These are phyloP conservation scores for Parascedosporium putredinis DNA, from an alignment of 2,329 filamentous ascomycete species.

Conservation along the genomic window DNA sequence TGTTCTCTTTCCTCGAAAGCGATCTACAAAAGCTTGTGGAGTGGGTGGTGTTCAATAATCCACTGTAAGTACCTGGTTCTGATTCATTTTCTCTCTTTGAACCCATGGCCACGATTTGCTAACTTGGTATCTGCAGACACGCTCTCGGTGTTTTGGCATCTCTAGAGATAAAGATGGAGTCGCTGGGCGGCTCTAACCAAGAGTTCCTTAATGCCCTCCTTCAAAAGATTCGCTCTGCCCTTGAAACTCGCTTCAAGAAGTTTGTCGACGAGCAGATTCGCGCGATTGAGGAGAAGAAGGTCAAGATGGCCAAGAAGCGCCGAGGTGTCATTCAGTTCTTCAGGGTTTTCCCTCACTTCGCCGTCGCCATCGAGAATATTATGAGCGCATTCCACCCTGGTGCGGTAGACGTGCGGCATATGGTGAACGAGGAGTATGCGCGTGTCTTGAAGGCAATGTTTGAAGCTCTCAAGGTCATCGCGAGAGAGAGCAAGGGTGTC, in stretches of 20 bases:
- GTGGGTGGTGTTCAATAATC: slow-evolving; percentile 72
- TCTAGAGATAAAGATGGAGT: slow-evolving; percentile 67
- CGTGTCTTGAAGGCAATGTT: slow-evolving; percentile 93
- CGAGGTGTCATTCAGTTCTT: slow-evolving; percentile 95
- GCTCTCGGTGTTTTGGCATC: slow-evolving; percentile 76
- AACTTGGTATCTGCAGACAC: slow-evolving; percentile 48
- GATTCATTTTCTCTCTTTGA: neutral
- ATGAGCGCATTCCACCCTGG: slow-evolving; percentile 47
- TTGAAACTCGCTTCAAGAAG: slow-evolving; percentile 69
- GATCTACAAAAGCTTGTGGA: slow-evolving; percentile 74
- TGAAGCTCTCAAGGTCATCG: slow-evolving; percentile 91
- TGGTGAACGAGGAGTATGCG: slow-evolving; percentile 78
- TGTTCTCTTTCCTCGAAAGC: slow-evolving; percentile 71
- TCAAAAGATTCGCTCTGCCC: slow-evolving; percentile 65
- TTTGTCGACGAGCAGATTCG: slow-evolving; percentile 93
- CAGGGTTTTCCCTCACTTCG: slow-evolving; percentile 82
- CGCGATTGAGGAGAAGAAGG: slow-evolving; percentile 94
- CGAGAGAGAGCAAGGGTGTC: slow-evolving; percentile 53
- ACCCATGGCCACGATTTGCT: no score
- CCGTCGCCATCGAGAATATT: slow-evolving; percentile 75
- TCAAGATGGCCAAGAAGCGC: slow-evolving; percentile 89
- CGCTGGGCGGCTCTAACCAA: slow-evolving; percentile 82
- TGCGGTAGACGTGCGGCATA: slow-evolving; percentile 54
- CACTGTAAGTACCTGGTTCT: slow-evolving; percentile 63
- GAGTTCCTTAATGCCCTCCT: slow-evolving; percentile 76